Evolutionary conservation across 305 asterid genomes (phyloP).

Genomic region (Caryopteris hybrid): DNA sequence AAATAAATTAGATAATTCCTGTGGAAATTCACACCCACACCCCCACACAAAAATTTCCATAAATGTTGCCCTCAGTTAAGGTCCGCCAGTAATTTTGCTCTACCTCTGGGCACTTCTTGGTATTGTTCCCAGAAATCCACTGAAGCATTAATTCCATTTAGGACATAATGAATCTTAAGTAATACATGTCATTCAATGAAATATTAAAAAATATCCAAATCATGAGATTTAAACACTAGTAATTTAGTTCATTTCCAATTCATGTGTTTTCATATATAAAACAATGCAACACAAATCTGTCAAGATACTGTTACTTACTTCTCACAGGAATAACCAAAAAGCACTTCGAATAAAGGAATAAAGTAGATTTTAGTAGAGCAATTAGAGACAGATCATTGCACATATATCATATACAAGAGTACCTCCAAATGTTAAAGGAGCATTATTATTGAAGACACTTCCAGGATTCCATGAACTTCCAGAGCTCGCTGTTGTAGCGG

Average conservation of each 20-base stretch:
- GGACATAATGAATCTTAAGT: neutral
- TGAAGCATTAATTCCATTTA: neutral
- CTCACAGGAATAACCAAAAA: neutral
- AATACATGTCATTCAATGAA: neutral
- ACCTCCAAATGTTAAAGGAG: slow-evolving; percentile 77
- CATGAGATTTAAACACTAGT: neutral
- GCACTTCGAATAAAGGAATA: neutral
- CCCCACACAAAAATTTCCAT: neutral
- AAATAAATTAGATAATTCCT: no score
- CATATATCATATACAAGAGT: slow-evolving; percentile 15
- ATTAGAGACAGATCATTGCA: neutral
- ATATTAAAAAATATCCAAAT: slow-evolving; percentile 2
- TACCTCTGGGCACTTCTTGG: neutral
- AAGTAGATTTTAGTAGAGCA: neutral
- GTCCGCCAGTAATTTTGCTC: neutral
- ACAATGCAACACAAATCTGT: neutral
- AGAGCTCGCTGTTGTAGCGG: slow-evolving; percentile 43
- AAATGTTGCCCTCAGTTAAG: neutral
- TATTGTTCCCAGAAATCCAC: neutral
- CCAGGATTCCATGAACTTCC: slow-evolving; percentile 46
- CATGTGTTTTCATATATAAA: neutral
- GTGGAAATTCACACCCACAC: no score
- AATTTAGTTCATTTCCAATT: neutral
- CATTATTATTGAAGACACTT: slow-evolving; percentile 37
- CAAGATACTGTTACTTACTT: neutral